Evolutionary conservation across 768 basidiomycete genomes (phyloP), one percentile per base, ranked within the genome.

Genomic region (Lactarius pseudohatsudake): DNA sequence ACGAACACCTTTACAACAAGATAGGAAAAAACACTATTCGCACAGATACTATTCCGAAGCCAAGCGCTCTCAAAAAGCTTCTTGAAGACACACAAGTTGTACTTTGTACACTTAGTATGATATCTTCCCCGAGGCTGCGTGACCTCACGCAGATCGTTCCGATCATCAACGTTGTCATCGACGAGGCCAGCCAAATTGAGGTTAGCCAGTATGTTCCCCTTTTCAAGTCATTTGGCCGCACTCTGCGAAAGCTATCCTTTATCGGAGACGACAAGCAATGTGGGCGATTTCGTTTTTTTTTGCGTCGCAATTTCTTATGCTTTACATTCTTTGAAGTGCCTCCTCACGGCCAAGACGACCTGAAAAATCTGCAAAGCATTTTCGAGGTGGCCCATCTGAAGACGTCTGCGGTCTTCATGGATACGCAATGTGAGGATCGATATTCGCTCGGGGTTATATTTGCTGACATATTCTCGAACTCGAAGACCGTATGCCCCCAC

Each of bases 401-500:
- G 5, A 73, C 77, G 11, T 71, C 78, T 28, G 78, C 81, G 3
- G 66, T 84, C 3, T 86, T 93, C 68, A 78, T 94, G 43, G 79
- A 91, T 68, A 92, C 81, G 1, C 92, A 93, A 76, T 94, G 92
- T 91, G 74, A 72, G 84, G 74, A 50, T 26, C 64, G 4, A 63
- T 8, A 58, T n/a, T 16, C 30, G 36, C 41, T 43, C 26, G 34
- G 45, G 11, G 61, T 64, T n/a, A 34, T 32, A 30, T 40, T 74
- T 34, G 69, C 64, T 54, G 41, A 64, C 32, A 28, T 56, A 26
- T 26, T 53, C 50, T 53, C 30, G 54, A 36, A 47, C 59, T 64
- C 30, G 45, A 64, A 94, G 92, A 94, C 70, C 85, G 92, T 0
- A 92, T 94, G 90, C 92, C 92, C 59, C 85, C 87, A 57, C 85